Evolutionary conservation across 495 filamentous ascomycete species (phyloP).

Genomic region (Massariosphaeria phaeospora): DNA sequence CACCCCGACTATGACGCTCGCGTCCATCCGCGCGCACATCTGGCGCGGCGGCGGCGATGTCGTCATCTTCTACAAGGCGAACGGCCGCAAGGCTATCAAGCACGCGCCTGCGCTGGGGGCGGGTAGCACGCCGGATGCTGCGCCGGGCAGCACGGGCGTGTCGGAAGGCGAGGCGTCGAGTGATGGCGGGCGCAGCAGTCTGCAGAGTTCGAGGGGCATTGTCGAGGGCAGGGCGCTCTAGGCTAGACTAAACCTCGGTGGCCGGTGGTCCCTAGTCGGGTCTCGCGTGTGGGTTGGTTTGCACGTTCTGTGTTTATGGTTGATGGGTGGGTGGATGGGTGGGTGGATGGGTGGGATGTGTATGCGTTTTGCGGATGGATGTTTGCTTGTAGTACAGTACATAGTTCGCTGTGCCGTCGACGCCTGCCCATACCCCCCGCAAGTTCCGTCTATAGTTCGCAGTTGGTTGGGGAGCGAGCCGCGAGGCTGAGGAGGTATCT

Average conservation of each 20-base stretch:
- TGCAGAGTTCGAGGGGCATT: conserved; percentile 24
- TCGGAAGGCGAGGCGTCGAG: conserved; percentile 28
- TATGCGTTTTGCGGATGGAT: no score
- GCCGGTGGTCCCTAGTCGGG: no score
- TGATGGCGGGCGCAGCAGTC: conserved; percentile 22
- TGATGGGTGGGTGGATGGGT: no score
- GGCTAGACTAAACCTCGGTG: neutral
- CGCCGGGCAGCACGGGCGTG: conserved; percentile 17
- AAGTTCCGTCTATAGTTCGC: no score
- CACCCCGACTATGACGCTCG: conserved; percentile 76
- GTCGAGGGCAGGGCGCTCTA: conserved; percentile 15
- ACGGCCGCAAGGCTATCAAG: conserved; percentile 61
- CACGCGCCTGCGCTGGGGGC: conserved; percentile 11
- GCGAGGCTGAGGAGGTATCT: no score
- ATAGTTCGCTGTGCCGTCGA: no score
- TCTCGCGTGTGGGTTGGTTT: no score
- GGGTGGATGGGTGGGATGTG: no score
- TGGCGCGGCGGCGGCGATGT: conserved; percentile 93
- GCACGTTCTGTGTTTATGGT: no score
- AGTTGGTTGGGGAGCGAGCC: no score
- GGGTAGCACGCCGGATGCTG: conserved; percentile 12
- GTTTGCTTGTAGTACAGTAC: no score
- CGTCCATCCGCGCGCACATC: conserved; percentile 80
- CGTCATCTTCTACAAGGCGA: conserved; percentile 82
- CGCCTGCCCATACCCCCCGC: no score